Conservation (phyloP, 306 rosid genomes). For the Acacia melanoxylon region DNA sequence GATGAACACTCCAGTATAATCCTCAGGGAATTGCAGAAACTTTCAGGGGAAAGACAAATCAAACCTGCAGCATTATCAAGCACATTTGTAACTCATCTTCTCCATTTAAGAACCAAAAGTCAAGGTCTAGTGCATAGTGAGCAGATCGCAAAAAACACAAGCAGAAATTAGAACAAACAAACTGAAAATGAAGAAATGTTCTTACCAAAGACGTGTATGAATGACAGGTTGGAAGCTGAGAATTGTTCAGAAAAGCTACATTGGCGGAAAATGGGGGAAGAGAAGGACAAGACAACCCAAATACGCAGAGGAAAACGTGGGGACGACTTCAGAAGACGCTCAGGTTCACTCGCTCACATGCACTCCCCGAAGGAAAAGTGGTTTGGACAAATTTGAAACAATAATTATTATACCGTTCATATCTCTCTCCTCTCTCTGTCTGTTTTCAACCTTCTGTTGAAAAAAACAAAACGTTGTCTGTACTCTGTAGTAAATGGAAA, state of each 20-base stretch:
- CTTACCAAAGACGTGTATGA: conserved; percentile 20
- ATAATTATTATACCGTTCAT: neutral
- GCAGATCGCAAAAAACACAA: conserved; percentile 49
- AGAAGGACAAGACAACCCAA: conserved; percentile 28
- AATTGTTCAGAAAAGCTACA: conserved; percentile 6
- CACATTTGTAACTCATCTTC: conserved; percentile 15
- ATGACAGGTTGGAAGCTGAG: conserved; percentile 21
- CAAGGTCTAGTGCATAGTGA: conserved; percentile 37
- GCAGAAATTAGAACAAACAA: conserved; percentile 15
- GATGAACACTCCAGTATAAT: conserved; percentile 12
- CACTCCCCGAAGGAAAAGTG: neutral
- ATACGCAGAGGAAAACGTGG: conserved; percentile 59
- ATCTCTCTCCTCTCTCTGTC: neutral
- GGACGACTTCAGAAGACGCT: conserved; percentile 51
- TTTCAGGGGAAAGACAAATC: conserved; percentile 26
- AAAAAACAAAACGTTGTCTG: neutral
- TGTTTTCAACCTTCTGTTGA: neutral
- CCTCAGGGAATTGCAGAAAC: conserved; percentile 16
- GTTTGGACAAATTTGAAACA: neutral
- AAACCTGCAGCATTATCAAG: conserved; percentile 36
- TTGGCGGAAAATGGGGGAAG: conserved; percentile 41
- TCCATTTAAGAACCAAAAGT: neutral
- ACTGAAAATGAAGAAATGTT: conserved; percentile 30
- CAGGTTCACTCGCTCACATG: conserved; percentile 20
- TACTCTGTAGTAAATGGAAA: neutral